phyloP scores from a whole-genome alignment of 2,329 filamentous ascomycete species.

The Trichoderma harzianum region DNA sequence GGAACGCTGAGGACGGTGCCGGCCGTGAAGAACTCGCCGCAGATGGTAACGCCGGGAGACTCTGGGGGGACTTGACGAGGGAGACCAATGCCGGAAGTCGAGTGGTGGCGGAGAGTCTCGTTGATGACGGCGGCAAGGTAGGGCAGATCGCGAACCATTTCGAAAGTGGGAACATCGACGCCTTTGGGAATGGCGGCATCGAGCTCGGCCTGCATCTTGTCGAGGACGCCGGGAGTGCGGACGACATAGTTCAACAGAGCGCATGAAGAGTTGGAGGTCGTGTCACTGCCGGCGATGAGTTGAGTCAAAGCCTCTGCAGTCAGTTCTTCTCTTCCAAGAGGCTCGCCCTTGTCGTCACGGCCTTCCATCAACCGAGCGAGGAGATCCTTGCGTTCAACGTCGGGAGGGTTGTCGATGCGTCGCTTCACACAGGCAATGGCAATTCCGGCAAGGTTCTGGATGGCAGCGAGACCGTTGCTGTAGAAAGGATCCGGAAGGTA shows the following conservation, averaged over 20 bases:
- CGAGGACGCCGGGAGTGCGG: constrained; percentile 65
- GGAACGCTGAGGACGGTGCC: constrained; percentile 77
- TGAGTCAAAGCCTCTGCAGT: constrained; percentile 88
- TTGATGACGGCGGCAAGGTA: constrained; percentile 75
- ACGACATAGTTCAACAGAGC: constrained; percentile 76
- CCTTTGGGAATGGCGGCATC: constrained; percentile 63
- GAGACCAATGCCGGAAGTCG: constrained; percentile 80
- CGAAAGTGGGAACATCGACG: constrained; percentile 64
- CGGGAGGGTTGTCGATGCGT: constrained; percentile 66
- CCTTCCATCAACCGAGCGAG: constrained; percentile 83
- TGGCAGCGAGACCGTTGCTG: constrained; percentile 66
- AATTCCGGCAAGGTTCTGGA: constrained; percentile 80
- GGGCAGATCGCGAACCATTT: constrained; percentile 69
- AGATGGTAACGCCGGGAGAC: constrained; percentile 61
- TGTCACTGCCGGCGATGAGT: constrained; percentile 76
- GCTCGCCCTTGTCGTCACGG: constrained; percentile 73
- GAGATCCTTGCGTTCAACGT: constrained; percentile 70
- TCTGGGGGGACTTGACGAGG: constrained; percentile 68
- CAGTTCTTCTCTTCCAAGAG: constrained; percentile 72
- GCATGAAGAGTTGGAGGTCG: constrained; percentile 76
- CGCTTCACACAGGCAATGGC: constrained; percentile 77
- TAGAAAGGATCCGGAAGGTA: constrained; percentile 84
- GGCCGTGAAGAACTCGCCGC: constrained; percentile 66
- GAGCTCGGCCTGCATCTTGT: constrained; percentile 71
- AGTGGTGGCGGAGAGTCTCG: constrained; percentile 83